A percentile compares a stretch with the other conserved stretches of the same genome.
These are phyloP conservation scores for Xylariaceae sp. DNA, from an alignment of 2,329 filamentous ascomycete genomes.

Conservation along the genomic window DNA sequence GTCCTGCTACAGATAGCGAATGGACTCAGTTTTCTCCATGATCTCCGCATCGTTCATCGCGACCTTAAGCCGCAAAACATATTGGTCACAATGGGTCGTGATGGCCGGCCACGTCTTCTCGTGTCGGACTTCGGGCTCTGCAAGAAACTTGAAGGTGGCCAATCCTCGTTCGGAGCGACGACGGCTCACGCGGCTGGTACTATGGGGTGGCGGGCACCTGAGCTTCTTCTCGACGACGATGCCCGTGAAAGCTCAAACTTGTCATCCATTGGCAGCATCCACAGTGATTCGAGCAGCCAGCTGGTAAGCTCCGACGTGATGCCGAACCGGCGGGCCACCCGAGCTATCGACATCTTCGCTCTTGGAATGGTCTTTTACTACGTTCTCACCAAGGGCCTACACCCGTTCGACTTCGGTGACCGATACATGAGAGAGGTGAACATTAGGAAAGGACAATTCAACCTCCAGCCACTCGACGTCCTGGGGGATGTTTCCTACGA, in stretches of 20 bases:
- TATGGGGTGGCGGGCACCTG: conserved; percentile 92
- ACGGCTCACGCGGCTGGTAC: conserved; percentile 91
- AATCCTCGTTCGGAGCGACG: conserved; percentile 90
- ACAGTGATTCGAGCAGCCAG: conserved; percentile 60
- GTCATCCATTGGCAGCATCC: conserved; percentile 43
- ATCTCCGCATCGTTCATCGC: conserved; percentile 88
- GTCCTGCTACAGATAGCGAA: conserved; percentile 85
- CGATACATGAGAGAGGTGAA: conserved; percentile 96
- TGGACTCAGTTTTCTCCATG: conserved; percentile 83
- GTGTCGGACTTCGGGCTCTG: conserved; percentile 98
- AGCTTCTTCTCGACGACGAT: conserved; percentile 79
- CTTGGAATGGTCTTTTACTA: conserved; percentile 98
- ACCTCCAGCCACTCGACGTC: conserved; percentile 63
- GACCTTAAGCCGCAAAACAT: conserved; percentile 99
- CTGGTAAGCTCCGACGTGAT: conserved; percentile 52
- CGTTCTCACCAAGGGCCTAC: conserved; percentile 85
- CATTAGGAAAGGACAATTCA: conserved; percentile 83
- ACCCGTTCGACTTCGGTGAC: conserved; percentile 92
- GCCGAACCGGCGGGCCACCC: conserved; percentile 74
- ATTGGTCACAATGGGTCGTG: conserved; percentile 69
- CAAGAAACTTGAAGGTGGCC: conserved; percentile 91
- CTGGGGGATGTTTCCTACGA: conserved; percentile 82
- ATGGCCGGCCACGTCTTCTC: conserved; percentile 71
- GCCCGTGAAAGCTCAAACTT: conserved; percentile 43
- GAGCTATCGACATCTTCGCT: conserved; percentile 96